Evolutionary conservation across 345 rosid genomes (phyloP).

Genomic region (Citrus cavaleriei): DNA sequence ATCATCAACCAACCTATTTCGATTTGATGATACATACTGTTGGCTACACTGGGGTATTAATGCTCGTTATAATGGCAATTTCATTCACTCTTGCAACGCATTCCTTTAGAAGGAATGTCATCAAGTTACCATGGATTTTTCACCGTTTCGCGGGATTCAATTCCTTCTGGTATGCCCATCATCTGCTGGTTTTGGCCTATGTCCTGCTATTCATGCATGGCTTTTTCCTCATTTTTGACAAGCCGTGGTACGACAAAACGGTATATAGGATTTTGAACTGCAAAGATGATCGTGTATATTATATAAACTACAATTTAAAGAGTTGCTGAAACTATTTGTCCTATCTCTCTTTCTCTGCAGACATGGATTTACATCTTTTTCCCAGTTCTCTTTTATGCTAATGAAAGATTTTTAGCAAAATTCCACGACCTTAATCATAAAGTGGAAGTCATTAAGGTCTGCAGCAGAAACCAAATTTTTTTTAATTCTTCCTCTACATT

Average conservation of each 20-base stretch:
- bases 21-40: constrained; percentile 47
- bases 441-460: constrained; percentile 75
- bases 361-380: constrained; percentile 81
- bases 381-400: constrained; percentile 57
- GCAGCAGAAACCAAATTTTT: neutral
- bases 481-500: neutral
- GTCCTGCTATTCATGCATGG: constrained; percentile 69
- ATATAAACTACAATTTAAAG: neutral
- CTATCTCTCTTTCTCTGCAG: constrained; percentile 30
- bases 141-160: constrained; percentile 78
- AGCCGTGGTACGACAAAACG: constrained; percentile 73
- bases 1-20: constrained; percentile 59
- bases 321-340: neutral
- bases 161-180: constrained; percentile 97
- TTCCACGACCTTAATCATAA: constrained; percentile 53
- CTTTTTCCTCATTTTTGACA: constrained; percentile 56
- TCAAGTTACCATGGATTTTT: constrained; percentile 66
- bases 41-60: constrained; percentile 61
- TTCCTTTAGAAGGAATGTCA: constrained; percentile 59
- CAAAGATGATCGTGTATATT: neutral
- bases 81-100: constrained; percentile 68
- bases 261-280: constrained; percentile 26
- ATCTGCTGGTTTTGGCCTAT: constrained; percentile 71
- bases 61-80: constrained; percentile 55
- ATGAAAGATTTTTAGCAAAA: constrained; percentile 53